A percentile compares a stretch with the other conserved stretches of the same genome.
Evolutionary conservation across 345 rosid genomes (phyloP).

Genomic region (Euphorbia pulcherrima): DNA sequence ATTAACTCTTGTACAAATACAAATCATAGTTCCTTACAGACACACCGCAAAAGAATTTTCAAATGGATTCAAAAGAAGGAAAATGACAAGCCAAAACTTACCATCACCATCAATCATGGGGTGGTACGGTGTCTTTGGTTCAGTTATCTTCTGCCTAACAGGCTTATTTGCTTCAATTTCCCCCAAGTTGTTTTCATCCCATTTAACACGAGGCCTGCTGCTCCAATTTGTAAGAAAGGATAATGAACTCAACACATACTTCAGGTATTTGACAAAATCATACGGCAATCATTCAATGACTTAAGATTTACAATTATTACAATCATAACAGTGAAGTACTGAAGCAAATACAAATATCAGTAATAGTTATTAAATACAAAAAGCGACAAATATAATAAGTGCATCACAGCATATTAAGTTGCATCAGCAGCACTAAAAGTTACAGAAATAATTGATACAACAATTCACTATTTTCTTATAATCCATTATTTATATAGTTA

Average conservation of each 20-base stretch:
- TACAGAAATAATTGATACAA: background rate
- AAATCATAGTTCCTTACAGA: background rate
- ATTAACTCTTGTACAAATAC: background rate
- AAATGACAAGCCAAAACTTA: conserved; percentile 27
- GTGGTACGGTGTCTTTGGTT: conserved; percentile 97
- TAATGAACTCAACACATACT: background rate
- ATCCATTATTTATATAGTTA: background rate
- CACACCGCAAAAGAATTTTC: background rate
- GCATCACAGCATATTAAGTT: background rate
- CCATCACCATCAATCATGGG: conserved; percentile 91
- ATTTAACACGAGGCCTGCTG: conserved; percentile 62
- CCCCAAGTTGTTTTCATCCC: conserved; percentile 83
- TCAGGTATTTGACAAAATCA: background rate
- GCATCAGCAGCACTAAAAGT: background rate
- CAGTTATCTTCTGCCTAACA: conserved; percentile 92
- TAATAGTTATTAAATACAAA: background rate
- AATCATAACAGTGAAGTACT: background rate
- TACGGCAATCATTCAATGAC: too few species aligned
- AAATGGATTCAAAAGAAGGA: conserved; percentile 2
- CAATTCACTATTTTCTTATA: background rate
- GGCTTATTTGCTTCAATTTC: conserved; percentile 98
- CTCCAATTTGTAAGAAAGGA: conserved; percentile 14
- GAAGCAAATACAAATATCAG: background rate
- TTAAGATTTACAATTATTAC: background rate
- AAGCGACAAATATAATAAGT: background rate